These are phyloP conservation scores for Paraphoma chrysanthemicola DNA, from an alignment of 2,329 filamentous ascomycete species.

Conservation along the genomic window DNA sequence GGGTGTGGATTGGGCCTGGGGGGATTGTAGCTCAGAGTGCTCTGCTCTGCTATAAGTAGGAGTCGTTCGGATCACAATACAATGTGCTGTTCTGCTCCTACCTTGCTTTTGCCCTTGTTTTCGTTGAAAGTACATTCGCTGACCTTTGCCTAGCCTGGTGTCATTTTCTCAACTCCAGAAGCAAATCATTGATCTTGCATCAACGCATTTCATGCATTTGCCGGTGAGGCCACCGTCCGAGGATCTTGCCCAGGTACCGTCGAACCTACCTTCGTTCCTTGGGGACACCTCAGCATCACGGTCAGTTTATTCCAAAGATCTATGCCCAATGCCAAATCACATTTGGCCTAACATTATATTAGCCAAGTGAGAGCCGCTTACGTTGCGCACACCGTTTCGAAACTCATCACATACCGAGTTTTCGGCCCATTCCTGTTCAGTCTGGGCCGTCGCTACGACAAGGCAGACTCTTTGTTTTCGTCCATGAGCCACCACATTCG, in stretches of 20 bases:
- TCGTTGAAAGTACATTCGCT: conserved; percentile 10
- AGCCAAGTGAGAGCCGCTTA: conserved; percentile 61
- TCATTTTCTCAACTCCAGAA: conserved; percentile 60
- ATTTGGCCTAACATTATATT: conserved; percentile 5
- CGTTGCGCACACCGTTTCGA: conserved; percentile 63
- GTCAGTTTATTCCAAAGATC: conserved; percentile 21
- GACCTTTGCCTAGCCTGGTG: conserved; percentile 51
- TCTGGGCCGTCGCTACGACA: conserved; percentile 60
- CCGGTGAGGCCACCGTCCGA: conserved; percentile 59
- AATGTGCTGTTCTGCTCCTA: conserved; percentile 23
- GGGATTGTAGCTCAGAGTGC: conserved; percentile 7
- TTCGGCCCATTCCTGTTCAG: conserved; percentile 67
- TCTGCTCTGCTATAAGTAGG: conserved; percentile 9
- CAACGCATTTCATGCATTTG: conserved; percentile 60
- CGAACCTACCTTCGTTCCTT: conserved; percentile 61
- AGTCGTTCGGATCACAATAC: conserved; percentile 27
- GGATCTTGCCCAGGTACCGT: conserved; percentile 59
- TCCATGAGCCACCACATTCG: conserved; percentile 64
- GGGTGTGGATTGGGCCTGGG: background rate
- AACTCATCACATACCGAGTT: conserved; percentile 62
- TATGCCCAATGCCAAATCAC: background rate
- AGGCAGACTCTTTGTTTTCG: conserved; percentile 62
- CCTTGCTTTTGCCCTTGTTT: background rate
- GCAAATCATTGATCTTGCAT: conserved; percentile 60
- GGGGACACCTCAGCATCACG: conserved; percentile 59